Evolutionary conservation across 1,284 basidiomycete genomes (phyloP).

Genomic region (Tilletia horrida): DNA sequence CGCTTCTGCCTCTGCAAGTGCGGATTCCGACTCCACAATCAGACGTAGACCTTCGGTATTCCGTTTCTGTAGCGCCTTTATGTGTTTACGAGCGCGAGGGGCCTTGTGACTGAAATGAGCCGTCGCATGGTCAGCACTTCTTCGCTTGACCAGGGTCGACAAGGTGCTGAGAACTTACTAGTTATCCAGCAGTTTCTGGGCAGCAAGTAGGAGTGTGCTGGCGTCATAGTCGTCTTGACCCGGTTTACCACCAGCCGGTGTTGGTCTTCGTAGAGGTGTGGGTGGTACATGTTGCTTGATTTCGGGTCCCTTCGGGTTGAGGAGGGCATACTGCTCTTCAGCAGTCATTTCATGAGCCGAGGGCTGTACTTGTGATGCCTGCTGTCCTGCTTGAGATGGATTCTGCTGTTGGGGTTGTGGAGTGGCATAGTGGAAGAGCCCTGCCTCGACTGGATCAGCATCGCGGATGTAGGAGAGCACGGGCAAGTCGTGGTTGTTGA

Average conservation of each 20-base stretch:
- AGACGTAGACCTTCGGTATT: conserved; percentile 27
- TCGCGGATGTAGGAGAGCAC: conserved; percentile 51
- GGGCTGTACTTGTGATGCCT: conserved; percentile 28
- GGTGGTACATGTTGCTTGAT: conserved; percentile 24
- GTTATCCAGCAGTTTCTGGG: conserved; percentile 40
- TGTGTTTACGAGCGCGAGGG: conserved; percentile 48
- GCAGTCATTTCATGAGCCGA: conserved; percentile 22
- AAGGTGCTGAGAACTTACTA: conserved; percentile 23
- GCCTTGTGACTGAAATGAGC: conserved; percentile 29
- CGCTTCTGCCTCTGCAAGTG: not conserved
- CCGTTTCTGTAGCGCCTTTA: conserved; percentile 44
- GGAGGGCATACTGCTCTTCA: conserved; percentile 5
- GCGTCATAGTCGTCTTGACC: conserved; percentile 23
- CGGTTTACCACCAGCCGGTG: conserved; percentile 12
- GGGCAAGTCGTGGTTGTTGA: conserved; percentile 41
- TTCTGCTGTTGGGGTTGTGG: conserved; percentile 21
- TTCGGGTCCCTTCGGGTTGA: conserved; percentile 24
- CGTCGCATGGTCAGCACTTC: conserved; percentile 16
- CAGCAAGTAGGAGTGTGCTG: conserved; percentile 34
- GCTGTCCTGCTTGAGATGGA: conserved; percentile 15
- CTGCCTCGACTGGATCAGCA: conserved; percentile 44
- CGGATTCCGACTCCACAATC: not conserved
- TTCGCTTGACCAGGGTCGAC: not conserved
- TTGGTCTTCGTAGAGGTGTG: conserved; percentile 21
- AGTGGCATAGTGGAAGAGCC: conserved; percentile 44